Evolutionary conservation across 345 rosid genomes (phyloP), one percentile per base, ranked within the genome.

Genomic region (Reutealis trisperma): DNA sequence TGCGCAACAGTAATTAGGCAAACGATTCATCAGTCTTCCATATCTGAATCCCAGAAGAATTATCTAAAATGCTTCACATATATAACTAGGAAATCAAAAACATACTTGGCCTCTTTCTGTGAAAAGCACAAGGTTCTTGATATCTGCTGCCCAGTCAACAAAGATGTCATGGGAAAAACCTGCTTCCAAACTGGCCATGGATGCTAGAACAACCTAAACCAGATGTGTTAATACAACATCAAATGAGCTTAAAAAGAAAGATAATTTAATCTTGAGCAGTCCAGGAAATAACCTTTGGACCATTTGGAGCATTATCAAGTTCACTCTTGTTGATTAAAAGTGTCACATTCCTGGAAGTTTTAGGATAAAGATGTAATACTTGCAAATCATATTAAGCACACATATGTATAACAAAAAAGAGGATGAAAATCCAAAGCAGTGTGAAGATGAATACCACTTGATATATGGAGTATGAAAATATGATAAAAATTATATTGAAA

Each of bases 121-220:
- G 84, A 96, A 96, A 63, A 96, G 94, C 62, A 93, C 91, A 25
- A 92, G 90, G 85, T 93, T 96, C 86, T 83, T 93, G 24, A 80
- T 83, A 84, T 93, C 99, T 77, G 89, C 83, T 19, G 98, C 98
- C 99, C 97, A 96, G 68, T 96, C 97, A 74, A 90, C 97, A 70
- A 96, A 93, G 82, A 96, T 93, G 79, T 93, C 98, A 75, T 92
- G 99, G 82, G 99, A 87, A 80, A 93, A 93, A 61, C 99, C 99
- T 58, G 97, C 96, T 84, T 96, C 98, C 77, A 96, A 89, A 78
- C 99, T 96, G 73, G 89, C 99, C 98, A 96, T 92, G 83, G 99
- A 96, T 71, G 96, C 93, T 79, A 96, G 88, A 71, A 93, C 96
- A 80, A 96, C 92, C 99, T 96, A 80, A 77, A 79, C 37, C 75